phyloP scores from a whole-genome alignment of 306 rosid genomes.

The Cucumis cinereus region DNA sequence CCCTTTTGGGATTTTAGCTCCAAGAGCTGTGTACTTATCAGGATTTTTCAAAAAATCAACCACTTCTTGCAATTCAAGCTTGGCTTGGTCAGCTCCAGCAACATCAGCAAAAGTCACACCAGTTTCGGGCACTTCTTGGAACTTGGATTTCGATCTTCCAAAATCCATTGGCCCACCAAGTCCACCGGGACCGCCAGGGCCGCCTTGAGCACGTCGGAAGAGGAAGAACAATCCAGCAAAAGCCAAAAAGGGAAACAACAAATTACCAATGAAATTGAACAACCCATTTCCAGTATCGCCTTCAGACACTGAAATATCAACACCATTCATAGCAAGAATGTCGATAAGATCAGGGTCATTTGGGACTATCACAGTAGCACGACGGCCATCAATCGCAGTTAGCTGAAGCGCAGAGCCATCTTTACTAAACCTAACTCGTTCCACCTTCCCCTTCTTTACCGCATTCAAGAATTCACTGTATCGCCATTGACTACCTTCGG shows the following conservation, averaged over 20 bases:
- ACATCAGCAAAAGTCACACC: slow-evolving; percentile 82
- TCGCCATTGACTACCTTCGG: slow-evolving; percentile 88
- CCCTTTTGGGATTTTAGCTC: slow-evolving; percentile 95
- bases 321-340: slow-evolving; percentile 90
- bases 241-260: slow-evolving; percentile 74
- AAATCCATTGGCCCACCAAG: slow-evolving; percentile 98
- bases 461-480: slow-evolving; percentile 93
- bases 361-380: slow-evolving; percentile 75
- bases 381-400: slow-evolving; percentile 88
- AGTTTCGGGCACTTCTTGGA: slow-evolving; percentile 91
- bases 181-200: slow-evolving; percentile 90
- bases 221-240: slow-evolving; percentile 85
- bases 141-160: slow-evolving; percentile 74
- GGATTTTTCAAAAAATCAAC: slow-evolving; percentile 97
- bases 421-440: slow-evolving; percentile 79
- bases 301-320: slow-evolving; percentile 82
- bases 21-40: slow-evolving; percentile 83
- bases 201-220: slow-evolving; percentile 72
- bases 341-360: slow-evolving; percentile 96
- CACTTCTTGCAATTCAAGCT: slow-evolving; percentile 78
- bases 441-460: slow-evolving; percentile 88
- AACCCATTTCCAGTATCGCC: slow-evolving; percentile 69
- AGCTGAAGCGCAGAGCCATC: slow-evolving; percentile 87
- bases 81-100: slow-evolving; percentile 96
- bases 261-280: slow-evolving; percentile 60